Evolutionary conservation across 768 basidiomycete genomes (phyloP).

Genomic region (Phlegmacium glaucopus): DNA sequence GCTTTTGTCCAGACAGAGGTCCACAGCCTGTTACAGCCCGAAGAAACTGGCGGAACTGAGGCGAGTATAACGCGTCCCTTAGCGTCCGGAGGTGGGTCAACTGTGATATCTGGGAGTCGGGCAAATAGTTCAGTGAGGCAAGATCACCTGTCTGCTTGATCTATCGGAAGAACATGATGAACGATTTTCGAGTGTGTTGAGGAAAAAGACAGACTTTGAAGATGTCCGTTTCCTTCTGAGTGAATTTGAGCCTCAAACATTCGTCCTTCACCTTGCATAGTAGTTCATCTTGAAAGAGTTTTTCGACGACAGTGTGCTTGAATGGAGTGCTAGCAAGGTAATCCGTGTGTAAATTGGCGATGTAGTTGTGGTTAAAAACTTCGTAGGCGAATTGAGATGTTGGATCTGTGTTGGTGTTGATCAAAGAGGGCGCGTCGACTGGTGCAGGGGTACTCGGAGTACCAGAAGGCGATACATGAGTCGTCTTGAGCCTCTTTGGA

Average conservation of each 20-base stretch:
- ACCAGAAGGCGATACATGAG: conserved; percentile 29
- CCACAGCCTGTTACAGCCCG: conserved; percentile 89
- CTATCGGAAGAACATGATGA: conserved; percentile 34
- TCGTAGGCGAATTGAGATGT: conserved; percentile 43
- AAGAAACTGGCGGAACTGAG: conserved; percentile 76
- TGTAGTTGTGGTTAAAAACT: conserved; percentile 55
- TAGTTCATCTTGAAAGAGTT: conserved; percentile 82
- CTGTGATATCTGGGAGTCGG: conserved; percentile 69
- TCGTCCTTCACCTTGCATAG: conserved; percentile 81
- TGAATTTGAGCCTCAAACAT: conserved; percentile 73
- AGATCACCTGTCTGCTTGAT: conserved; percentile 97
- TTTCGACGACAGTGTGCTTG: conserved; percentile 78
- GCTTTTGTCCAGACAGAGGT: conserved; percentile 84
- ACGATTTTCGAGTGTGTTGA: background rate
- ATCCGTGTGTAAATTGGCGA: conserved; percentile 48
- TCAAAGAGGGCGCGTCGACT: conserved; percentile 13
- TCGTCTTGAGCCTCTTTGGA: conserved; percentile 27
- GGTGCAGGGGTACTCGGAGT: conserved; percentile 12
- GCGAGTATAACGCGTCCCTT: conserved; percentile 89
- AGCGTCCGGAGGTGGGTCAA: conserved; percentile 79
- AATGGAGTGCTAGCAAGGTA: conserved; percentile 69
- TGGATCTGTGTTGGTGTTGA: conserved; percentile 26
- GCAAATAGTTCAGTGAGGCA: conserved; percentile 86
- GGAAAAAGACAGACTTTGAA: conserved; percentile 68
- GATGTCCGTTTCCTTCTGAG: conserved; percentile 97